phyloP scores from a whole-genome alignment of 345 rosid species.

The Salix brachista region DNA sequence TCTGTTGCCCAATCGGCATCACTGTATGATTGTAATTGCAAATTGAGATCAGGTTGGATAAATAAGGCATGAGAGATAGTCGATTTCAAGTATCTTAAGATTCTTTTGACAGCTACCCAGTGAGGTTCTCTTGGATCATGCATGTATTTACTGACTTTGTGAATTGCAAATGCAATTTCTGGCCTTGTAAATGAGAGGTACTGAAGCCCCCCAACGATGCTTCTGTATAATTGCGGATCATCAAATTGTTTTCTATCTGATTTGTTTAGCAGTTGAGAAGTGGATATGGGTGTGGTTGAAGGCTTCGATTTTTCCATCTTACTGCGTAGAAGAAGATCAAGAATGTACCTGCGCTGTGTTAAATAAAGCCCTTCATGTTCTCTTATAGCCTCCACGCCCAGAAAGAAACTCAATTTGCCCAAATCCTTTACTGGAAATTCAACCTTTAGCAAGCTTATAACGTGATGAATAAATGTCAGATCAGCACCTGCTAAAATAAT shows the following conservation, averaged over 20 bases:
- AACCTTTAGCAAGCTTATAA: fast-evolving
- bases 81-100: too few relatives aligned
- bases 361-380: background rate
- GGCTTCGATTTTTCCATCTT: background rate
- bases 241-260: too few relatives aligned
- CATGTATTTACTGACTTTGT: background rate
- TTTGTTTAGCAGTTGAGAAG: too few relatives aligned
- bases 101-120: fast-evolving
- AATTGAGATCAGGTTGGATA: too few relatives aligned
- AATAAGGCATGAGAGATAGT: too few relatives aligned
- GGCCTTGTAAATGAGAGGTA: background rate
- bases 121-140: fast-evolving
- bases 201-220: background rate
- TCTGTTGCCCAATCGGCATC: too few relatives aligned
- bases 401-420: fast-evolving
- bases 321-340: background rate
- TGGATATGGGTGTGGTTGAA: fast-evolving
- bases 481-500: too few relatives aligned
- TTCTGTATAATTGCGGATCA: background rate
- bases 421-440: background rate
- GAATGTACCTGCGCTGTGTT: fast-evolving
- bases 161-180: background rate
- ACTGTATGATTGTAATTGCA: too few relatives aligned
- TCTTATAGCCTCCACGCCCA: background rate
- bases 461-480: too few relatives aligned